Base-by-base conservation (phyloP, 768 basidiomycete species). In the Suillus tomentosus region DNA sequence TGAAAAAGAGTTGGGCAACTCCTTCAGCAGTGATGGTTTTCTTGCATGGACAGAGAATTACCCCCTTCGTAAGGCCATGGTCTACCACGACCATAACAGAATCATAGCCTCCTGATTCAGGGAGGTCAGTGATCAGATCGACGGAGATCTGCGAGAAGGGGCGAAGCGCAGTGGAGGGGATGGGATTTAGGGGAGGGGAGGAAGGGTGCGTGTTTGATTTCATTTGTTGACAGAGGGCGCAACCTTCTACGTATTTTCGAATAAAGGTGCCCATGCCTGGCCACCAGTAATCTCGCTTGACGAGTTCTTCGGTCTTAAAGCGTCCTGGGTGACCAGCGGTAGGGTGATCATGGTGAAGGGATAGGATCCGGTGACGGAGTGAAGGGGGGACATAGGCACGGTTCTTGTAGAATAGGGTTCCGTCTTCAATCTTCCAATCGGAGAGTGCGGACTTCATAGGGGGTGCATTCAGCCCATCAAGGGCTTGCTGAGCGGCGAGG, bases 1-100 rank as follows among this genome's bases (percentile, higher is more conserved):
- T 66, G 48, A 19, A 71, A 24, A 70, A 59, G 3, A 59, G 37
- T 58, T 27, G 65, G 19, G 67, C 50, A 1, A 71, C 57, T n/a
- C 69, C 66, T 14, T 40, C 37, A 1, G 72, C 58, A 14, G 62
- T 64, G 47, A 67, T 55, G 17, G 42, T 65, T 40, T 70, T 64
- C 34, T 56, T 57, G 57, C 65, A 22, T 0, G 75, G 70, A 22
- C 72, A 63, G 65, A 76, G 74, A 57, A 72, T 68, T 15, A 36
- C 34, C 34, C 34, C 34, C 34, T 36, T 36, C 9, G 1, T 36
- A 36, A 36, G 34, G 7, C 34, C 5, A 36, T 36, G 34, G 34
- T 36, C 64, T 19, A 67, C 67, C 39, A 69, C 27, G 3, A 72
- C 70, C 61, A 72, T 36, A n/a, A 75, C 66, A 8, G 64, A 22